Evolutionary conservation across 1,284 basidiomycete genomes (phyloP).

Genomic region (Leccinum fallax): DNA sequence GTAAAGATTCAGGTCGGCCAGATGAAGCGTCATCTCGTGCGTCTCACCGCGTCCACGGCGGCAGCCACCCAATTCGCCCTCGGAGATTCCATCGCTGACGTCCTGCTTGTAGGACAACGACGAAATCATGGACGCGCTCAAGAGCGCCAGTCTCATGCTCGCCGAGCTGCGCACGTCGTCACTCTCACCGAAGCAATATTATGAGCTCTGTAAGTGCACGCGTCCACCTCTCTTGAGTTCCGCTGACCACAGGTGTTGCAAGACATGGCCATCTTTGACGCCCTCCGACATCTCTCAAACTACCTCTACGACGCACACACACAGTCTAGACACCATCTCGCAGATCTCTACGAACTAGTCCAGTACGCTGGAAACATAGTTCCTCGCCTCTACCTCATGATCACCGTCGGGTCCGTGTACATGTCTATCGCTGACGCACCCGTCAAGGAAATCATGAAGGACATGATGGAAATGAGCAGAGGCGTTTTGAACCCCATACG

Average conservation of each 20-base stretch:
- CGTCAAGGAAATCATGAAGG: conserved; percentile 98
- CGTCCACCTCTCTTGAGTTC: background rate
- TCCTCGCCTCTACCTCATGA: no score
- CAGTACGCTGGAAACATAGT: no score
- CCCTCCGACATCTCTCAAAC: no score
- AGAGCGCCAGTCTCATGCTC: no score
- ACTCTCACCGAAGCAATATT: conserved; percentile 70
- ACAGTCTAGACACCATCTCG: conserved; percentile 59
- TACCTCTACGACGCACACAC: conserved; percentile 76
- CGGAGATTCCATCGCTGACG: background rate
- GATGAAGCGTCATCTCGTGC: conserved; percentile 89
- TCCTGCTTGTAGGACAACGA: no score
- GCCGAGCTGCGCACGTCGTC: no score
- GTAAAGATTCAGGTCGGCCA: conserved; percentile 93
- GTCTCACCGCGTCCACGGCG: conserved; percentile 31
- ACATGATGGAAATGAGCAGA: conserved; percentile 98
- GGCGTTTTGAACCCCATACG: conserved; percentile 93
- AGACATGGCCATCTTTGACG: conserved; percentile 84
- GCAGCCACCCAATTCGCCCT: background rate
- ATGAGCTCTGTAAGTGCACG: conserved; percentile 47
- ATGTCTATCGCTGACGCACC: conserved; percentile 72
- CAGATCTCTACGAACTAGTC: conserved; percentile 95
- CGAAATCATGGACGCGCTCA: conserved; percentile 34
- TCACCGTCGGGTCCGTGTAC: no score
- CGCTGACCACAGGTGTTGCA: background rate